Conservation (phyloP, 805 yeast species). For the Maudiozyma saulgeensis region DNA sequence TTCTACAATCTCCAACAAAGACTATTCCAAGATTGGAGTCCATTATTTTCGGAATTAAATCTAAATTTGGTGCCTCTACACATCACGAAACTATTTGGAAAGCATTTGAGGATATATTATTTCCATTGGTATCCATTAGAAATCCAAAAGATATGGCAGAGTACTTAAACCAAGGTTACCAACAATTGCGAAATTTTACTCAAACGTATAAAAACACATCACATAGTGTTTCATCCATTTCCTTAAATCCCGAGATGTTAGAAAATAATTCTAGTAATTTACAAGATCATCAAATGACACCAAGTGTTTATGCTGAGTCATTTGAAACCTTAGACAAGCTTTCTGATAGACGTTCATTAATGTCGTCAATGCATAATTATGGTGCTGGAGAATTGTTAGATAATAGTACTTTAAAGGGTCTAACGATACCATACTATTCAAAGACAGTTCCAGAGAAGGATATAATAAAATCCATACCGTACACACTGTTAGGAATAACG, state of each 20-base stretch:
- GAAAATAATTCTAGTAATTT: conserved; percentile 3
- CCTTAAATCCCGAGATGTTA: conserved; percentile 3
- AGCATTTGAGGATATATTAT: conserved; percentile 12
- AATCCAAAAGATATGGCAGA: conserved; percentile 13
- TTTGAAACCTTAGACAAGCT: conserved; percentile 32
- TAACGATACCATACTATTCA: conserved; percentile 27
- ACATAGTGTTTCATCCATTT: background rate
- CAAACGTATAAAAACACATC: background rate
- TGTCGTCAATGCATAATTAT: conserved; percentile 20
- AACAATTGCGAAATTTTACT: conserved; percentile 9
- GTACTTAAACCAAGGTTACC: conserved; percentile 15
- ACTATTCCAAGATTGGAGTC: conserved; percentile 14
- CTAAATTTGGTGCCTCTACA: conserved; percentile 8
- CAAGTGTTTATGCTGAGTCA: conserved; percentile 30
- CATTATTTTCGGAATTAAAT: conserved; percentile 12
- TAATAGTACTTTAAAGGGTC: conserved; percentile 11
- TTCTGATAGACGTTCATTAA: conserved; percentile 31
- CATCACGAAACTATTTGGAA: conserved; percentile 17
- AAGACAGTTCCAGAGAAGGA: conserved; percentile 32
- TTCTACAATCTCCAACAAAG: conserved; percentile 12
- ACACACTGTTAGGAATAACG: conserved; percentile 52
- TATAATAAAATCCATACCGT: conserved; percentile 40
- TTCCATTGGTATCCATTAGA: conserved; percentile 11
- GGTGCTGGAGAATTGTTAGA: conserved; percentile 3
- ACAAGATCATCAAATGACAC: conserved; percentile 3